Evolutionary conservation across 371 early-diverging fungal genomes (phyloP), one percentile per base, ranked within the genome.

Genomic region (Globomyces sp.): DNA sequence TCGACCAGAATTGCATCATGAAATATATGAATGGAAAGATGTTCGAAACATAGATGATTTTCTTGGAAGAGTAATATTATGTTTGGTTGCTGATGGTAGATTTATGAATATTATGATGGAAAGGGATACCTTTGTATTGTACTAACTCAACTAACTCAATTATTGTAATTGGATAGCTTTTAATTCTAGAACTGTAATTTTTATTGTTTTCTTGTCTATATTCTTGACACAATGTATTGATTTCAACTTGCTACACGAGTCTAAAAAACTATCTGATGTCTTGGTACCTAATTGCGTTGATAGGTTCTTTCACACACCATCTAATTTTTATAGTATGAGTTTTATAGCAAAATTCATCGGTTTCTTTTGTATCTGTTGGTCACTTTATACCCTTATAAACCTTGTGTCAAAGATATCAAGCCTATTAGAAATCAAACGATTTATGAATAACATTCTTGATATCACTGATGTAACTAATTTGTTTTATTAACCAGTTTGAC

Each of bases 171-270:
- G 24, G 24, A 24, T 24, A 24, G 24, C 24, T 24, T 24, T 24
- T 24, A 24, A 24, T 24, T 24, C 24, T 24, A 24, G 24, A 24
- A 88, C 87, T 11, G 76, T 92, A 46, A 91, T 87, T 1, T 95
- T 98, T 80, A 89, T 95, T 24, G 87, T 95, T 57, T 71, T 73
- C 45, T 93, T 96, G 74, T 84, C 93, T 9, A 90, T 90, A 0
- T 97, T 97, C 76, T 75, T 95, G 34, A 73, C 90, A 55, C 87
- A 89, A 3, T 97, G 99, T 77, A 81, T 98, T 45, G 90, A 97
- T 74, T 92, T 94, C 70, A 75, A 88, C 4, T 82, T 85, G 62
- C 81, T 96, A 36, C 85, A 86, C 36, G 76, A 82, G 46, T 84
- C 85, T 50, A 83, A 86, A 64, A 71, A 74, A 52, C 77, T 98